Conservation (phyloP, 495 filamentous ascomycete species). For the Sphaerosporella brunnea region DNA sequence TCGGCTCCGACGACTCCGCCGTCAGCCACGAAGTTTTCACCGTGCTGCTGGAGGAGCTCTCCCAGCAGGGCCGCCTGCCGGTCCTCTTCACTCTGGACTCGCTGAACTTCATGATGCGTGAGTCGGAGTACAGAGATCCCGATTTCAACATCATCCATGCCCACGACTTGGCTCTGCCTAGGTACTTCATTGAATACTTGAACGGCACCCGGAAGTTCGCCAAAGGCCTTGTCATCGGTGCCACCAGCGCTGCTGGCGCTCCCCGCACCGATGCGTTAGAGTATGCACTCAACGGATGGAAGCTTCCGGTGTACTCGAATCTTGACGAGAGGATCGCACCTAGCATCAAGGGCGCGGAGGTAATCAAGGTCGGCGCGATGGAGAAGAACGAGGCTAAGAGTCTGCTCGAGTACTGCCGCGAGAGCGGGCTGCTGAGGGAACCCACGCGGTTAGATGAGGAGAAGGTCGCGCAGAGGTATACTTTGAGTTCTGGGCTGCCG, state of each 20-base stretch:
- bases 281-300: conserved; percentile 40
- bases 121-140: conserved; percentile 50
- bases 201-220: conserved; percentile 40
- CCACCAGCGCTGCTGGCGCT: conserved; percentile 49
- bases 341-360: conserved; percentile 35
- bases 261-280: conserved; percentile 45
- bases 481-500: conserved; percentile 30
- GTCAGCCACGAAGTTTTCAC: conserved; percentile 66
- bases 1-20: conserved; percentile 56
- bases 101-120: conserved; percentile 58
- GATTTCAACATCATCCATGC: conserved; percentile 62
- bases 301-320: conserved; percentile 32
- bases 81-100: conserved; percentile 64
- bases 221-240: conserved; percentile 55
- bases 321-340: conserved; percentile 50
- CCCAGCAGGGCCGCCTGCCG: conserved; percentile 42
- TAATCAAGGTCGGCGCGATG: conserved; percentile 42
- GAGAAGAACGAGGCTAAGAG: conserved; percentile 57
- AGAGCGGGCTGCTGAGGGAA: conserved; percentile 58
- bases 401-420: conserved; percentile 85
- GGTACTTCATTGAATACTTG: conserved; percentile 56
- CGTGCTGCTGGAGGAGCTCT: conserved; percentile 61
- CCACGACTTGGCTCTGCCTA: conserved; percentile 61
- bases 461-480: conserved; percentile 71
- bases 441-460: conserved; percentile 41